Conservation (phyloP, 805 yeast species). For the Cyberlindnera sargentensis region DNA sequence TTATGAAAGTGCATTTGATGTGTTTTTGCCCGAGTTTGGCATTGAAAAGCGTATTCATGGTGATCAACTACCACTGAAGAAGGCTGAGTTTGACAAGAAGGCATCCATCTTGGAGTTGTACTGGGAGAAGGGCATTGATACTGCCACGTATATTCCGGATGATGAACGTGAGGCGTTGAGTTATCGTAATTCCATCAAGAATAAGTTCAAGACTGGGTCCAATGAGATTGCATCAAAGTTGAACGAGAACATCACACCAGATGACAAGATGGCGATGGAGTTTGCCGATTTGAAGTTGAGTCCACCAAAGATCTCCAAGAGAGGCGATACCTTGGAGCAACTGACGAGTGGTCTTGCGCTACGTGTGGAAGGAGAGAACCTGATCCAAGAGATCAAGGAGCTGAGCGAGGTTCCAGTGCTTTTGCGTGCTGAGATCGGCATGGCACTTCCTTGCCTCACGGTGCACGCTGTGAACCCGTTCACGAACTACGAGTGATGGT, state of each 20-base stretch:
- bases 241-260: slow-evolving; percentile 13
- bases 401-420: slow-evolving; percentile 76
- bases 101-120: slow-evolving; percentile 67
- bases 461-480: slow-evolving; percentile 91
- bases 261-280: slow-evolving; percentile 39
- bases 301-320: slow-evolving; percentile 27
- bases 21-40: slow-evolving; percentile 86
- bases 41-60: slow-evolving; percentile 96
- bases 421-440: slow-evolving; percentile 86
- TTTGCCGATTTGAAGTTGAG: slow-evolving; percentile 42
- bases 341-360: slow-evolving; percentile 52
- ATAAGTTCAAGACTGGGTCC: slow-evolving; percentile 67
- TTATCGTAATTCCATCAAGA: slow-evolving; percentile 70
- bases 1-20: slow-evolving; percentile 94
- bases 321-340: slow-evolving; percentile 37
- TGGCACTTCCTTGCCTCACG: slow-evolving; percentile 92
- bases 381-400: slow-evolving; percentile 77
- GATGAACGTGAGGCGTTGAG: slow-evolving; percentile 77
- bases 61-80: slow-evolving; percentile 86
- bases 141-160: slow-evolving; percentile 87
- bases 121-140: slow-evolving; percentile 91
- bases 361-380: slow-evolving; percentile 52
- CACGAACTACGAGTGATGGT: slow-evolving; percentile 16
- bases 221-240: slow-evolving; percentile 63
- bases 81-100: slow-evolving; percentile 82